Conservation (phyloP, 805 yeast genomes). For the Candida suzukii region DNA sequence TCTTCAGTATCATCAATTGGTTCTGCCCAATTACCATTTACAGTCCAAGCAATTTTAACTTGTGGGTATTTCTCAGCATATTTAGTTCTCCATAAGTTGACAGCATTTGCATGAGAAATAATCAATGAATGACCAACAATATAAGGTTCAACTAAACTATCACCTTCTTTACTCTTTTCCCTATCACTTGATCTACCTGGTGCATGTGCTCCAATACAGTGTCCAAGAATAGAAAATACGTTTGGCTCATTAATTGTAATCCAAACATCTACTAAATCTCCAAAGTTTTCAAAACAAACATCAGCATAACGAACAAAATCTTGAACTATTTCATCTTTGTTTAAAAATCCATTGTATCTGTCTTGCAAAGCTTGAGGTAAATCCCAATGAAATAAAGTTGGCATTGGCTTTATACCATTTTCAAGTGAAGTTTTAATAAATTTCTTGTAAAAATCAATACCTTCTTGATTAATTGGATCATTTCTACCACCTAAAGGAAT, state of each 20-base stretch:
- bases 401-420: constrained; percentile 18
- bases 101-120: background rate
- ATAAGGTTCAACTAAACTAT: background rate
- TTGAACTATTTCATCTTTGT: constrained; percentile 19
- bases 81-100: background rate
- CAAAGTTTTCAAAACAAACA: constrained; percentile 23
- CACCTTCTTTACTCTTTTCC: background rate
- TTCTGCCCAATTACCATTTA: constrained; percentile 1
- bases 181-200: constrained; percentile 2
- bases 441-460: constrained; percentile 4
- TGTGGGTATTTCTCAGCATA: background rate
- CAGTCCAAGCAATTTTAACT: background rate
- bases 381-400: constrained; percentile 29
- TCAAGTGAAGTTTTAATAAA: constrained; percentile 3
- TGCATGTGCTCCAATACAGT: constrained; percentile 1
- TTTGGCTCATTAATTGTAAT: constrained; percentile 27
- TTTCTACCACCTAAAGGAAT: constrained; percentile 18
- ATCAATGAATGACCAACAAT: constrained; percentile 1
- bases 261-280: constrained; percentile 25
- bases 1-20: background rate
- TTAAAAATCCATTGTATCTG: constrained; percentile 19
- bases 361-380: constrained; percentile 15
- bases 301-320: constrained; percentile 27
- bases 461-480: constrained; percentile 5
- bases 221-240: constrained; percentile 1